Base-by-base conservation (phyloP, 768 basidiomycete species). In the Cystofilobasidium capitatum region DNA sequence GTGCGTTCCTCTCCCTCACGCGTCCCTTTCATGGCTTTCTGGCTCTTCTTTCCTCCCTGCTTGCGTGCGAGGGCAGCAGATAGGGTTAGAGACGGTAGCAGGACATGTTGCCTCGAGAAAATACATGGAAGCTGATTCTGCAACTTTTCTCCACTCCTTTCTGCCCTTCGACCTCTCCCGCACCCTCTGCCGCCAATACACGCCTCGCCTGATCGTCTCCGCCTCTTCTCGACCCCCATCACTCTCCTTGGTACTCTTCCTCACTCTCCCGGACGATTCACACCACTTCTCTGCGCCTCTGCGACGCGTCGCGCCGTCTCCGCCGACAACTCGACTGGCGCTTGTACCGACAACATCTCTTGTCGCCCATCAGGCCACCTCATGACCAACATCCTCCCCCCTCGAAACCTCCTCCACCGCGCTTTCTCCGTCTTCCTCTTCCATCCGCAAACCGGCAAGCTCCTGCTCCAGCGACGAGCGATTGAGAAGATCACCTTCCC, bases 401-500 rank as follows among this genome's bases (percentile, higher is more conserved):
- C 70, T 13, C 65, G 69, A 40, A 70, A 73, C n/a, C 83, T 98
- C 47, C 85, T 99, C 31, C 96, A 99, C 77, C 88, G 96, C 45
- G 96, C 96, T 22, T 99, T 99, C 81, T 97, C 93, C 68, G 93
- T 87, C 40, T 98, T 99, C 77, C 83, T 97, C 71, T 99, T 98
- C 81, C 82, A 91, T 42, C 96, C 96, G 3, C 85, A 85, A 16
- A 91, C 97, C 76, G 96, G 96, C 55, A 89, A 87, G 77, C 82
- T 99, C 22, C 81, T 99, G 33, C 82, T 99, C 54, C 96, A 99
- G 76, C 91, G 91, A 77, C 85, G 96, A 42, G 96, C 96, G 24
- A 81, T 86, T n/a, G 92, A 94, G 80, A 99, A 99, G 81, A 99
- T 99, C 75, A 99, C 96, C 9, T 99, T 99, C 80, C 96, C 96